These are phyloP conservation scores for Torulaspora pretoriensis DNA, from an alignment of 1,139 yeast species.

Conservation along the genomic window DNA sequence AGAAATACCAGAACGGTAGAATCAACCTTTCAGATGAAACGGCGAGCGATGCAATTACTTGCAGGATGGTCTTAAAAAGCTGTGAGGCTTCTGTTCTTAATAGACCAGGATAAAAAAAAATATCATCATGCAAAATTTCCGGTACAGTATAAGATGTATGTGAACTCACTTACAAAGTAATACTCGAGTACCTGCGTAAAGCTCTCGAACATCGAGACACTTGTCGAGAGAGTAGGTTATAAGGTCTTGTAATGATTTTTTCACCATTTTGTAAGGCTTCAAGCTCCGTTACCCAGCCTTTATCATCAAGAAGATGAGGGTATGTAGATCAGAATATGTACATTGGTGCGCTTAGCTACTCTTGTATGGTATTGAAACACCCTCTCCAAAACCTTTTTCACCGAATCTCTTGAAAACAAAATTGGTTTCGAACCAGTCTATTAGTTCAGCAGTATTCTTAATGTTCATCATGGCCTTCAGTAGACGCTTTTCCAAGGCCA, in stretches of 20 bases:
- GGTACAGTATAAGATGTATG: conserved; percentile 2
- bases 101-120: conserved; percentile 30
- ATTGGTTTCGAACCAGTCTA: conserved; percentile 76
- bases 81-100: conserved; percentile 33
- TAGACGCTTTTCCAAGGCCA: conserved; percentile 47
- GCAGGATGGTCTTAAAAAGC: conserved; percentile 27
- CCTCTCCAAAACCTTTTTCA: conserved; percentile 66
- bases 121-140: conserved; percentile 29
- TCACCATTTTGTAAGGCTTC: neutral
- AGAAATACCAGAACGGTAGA: conserved; percentile 20
- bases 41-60: conserved; percentile 19
- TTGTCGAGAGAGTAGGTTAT: neutral
- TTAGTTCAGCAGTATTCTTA: conserved; percentile 53
- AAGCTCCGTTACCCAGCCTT: conserved; percentile 1
- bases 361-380: conserved; percentile 52
- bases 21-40: conserved; percentile 3
- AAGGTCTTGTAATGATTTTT: neutral
- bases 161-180: conserved; percentile 12
- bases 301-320: neutral
- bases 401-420: conserved; percentile 63
- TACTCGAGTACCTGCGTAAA: neutral
- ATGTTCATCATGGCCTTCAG: conserved; percentile 64
- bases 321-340: neutral
- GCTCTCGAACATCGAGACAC: neutral
- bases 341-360: neutral